Base-by-base conservation (phyloP, 768 basidiomycete genomes). In the Tricholomella constricta region DNA sequence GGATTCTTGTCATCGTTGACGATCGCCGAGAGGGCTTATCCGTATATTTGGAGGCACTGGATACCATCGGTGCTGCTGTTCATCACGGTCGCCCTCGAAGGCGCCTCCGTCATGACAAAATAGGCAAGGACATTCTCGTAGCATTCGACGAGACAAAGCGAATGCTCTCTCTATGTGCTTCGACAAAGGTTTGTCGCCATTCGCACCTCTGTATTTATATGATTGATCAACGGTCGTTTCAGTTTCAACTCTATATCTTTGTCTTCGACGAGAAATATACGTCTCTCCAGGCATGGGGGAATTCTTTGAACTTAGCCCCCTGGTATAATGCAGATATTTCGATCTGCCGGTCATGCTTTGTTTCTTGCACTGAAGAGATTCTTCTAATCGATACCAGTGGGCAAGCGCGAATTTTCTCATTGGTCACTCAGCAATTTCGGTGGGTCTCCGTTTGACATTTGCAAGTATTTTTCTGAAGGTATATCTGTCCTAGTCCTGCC, bases 401-500 rank as follows among this genome's bases (percentile, higher is more conserved):
- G 0, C 71, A 72, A 14, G 79, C 72, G 1, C 67, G 83, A 15
- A 70, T 85, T n/a, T 84, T 76, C 55, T 85, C 84, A 1, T 57
- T 83, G 41, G 66, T 79, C 2, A 79, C 80, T 0, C 73, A 78
- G 50, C 78, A 81, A 42, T 83, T 82, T 51, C 65, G 83, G 83
- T 84, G 32, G 25, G 51, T 45, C 8, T 6, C 8, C n/a, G n/a
- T 2, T 6, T 22, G 12, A 25, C 34, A 27, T 36, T 10, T 42
- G 17, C 27, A 10, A 23, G 23, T 23, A 12, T 23, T 5, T 22
- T 15, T 27, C 23, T 37, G 36, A 37, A 34, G 27, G 43, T 26
- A 27, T 45, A 8, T 7, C 38, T 31, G 8, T 4, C 48, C n/a
- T 44, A 83, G 82, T 22, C 78, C 80, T 10, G 77, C 81, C 0